Evolutionary conservation across 768 basidiomycete species (phyloP).

Genomic region (Suillus placidus): DNA sequence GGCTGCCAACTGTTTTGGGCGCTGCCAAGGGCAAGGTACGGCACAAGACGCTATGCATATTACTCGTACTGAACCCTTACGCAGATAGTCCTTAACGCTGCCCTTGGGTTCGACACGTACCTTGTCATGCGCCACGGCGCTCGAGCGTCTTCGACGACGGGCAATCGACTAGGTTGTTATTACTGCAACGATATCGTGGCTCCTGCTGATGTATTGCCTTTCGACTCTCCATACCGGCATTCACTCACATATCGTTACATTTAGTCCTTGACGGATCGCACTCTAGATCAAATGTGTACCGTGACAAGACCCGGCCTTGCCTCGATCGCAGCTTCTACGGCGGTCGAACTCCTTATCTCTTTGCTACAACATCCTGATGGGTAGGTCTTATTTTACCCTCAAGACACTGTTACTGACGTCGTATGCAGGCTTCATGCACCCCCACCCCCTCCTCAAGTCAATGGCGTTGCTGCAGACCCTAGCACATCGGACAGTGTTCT

Average conservation of each 20-base stretch:
- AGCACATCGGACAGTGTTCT: conserved; percentile 56
- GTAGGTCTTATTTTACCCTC: conserved; percentile 42
- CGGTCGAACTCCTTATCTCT: conserved; percentile 90
- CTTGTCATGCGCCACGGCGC: conserved; percentile 96
- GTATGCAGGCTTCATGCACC: conserved; percentile 61
- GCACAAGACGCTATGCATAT: not conserved
- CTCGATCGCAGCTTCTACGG: conserved; percentile 87
- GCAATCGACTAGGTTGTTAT: conserved; percentile 80
- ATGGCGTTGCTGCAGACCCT: conserved; percentile 31
- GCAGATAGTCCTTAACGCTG: conserved; percentile 91
- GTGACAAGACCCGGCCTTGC: conserved; percentile 96
- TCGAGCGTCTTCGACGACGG: conserved; percentile 42
- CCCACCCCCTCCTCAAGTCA: conserved; percentile 56
- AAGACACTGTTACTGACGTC: not conserved
- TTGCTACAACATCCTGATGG: conserved; percentile 88
- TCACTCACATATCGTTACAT: conserved; percentile 1
- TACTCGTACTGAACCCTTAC: not conserved
- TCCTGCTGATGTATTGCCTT: conserved; percentile 76
- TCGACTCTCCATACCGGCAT: not conserved
- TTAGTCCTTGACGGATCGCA: conserved; percentile 79
- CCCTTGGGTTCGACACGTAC: conserved; percentile 93
- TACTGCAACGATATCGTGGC: conserved; percentile 99
- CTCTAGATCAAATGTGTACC: conserved; percentile 99
- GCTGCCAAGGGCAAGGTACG: conserved; percentile 82
- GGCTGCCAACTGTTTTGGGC: conserved; percentile 91